These are phyloP conservation scores for Dictyostelium discoideum DNA, from an alignment of 78 protist species.

Conservation along the genomic window DNA sequence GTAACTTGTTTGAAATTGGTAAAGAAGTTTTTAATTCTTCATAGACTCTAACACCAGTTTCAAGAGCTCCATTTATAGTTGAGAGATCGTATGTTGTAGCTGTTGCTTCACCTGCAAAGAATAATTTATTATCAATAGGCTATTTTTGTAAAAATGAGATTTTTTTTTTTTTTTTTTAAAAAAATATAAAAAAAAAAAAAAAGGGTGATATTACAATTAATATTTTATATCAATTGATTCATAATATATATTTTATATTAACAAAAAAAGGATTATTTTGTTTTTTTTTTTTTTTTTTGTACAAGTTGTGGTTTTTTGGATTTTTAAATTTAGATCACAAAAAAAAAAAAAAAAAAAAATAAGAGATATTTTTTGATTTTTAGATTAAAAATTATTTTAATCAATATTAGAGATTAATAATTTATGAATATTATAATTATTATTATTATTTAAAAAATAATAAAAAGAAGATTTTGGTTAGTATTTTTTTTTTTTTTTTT, in stretches of 20 bases:
- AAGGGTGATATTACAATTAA: too few species aligned
- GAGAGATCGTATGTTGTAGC: slow-evolving; percentile 37
- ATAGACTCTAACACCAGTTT: slow-evolving; percentile 57
- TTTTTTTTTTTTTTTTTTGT: too few species aligned
- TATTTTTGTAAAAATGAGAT: not conserved
- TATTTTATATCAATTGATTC: not conserved
- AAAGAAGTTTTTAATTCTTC: not conserved
- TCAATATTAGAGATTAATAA: too few species aligned
- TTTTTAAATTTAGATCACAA: too few species aligned
- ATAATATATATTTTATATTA: not conserved
- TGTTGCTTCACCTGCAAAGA: slow-evolving; percentile 71
- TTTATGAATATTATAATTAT: too few species aligned
- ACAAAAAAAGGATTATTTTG: not conserved
- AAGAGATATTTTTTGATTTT: too few species aligned
- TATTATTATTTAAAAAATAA: too few species aligned
- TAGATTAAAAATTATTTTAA: too few species aligned
- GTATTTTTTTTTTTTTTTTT: too few species aligned
- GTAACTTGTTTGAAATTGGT: not conserved
- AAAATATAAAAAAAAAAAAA: too few species aligned
- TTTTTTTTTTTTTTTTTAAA: not conserved
- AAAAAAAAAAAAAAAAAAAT: too few species aligned
- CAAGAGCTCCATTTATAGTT: slow-evolving; percentile 54
- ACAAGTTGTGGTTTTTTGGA: not conserved
- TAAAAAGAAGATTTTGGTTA: too few species aligned
- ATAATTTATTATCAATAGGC: slow-evolving; percentile 27